phyloP scores from a whole-genome alignment of 768 basidiomycete species.

The Mycena kentingensis region DNA sequence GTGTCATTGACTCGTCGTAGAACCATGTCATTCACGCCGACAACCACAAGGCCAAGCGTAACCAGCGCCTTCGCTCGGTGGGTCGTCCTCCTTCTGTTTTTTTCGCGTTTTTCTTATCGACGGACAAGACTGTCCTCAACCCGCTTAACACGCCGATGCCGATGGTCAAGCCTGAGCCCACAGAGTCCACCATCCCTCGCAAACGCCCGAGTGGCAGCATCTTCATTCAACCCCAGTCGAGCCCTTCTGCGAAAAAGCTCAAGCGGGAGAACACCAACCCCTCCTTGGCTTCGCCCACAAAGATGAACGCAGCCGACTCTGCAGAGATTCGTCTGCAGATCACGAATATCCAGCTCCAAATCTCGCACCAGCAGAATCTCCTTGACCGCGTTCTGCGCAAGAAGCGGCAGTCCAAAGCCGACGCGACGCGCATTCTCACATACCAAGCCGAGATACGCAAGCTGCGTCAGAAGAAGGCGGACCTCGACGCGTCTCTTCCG shows the following conservation, averaged over 20 bases:
- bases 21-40: constrained; percentile 32
- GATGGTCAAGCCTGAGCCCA: constrained; percentile 33
- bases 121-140: constrained; percentile 5
- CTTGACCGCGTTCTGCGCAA: constrained; percentile 18
- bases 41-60: constrained; percentile 21
- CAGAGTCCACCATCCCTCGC: constrained; percentile 33
- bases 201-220: constrained; percentile 40
- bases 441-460: constrained; percentile 15
- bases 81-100: not conserved
- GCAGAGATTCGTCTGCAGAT: constrained; percentile 13
- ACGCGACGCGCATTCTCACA: constrained; percentile 19
- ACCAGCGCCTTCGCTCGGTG: not conserved
- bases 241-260: constrained; percentile 27
- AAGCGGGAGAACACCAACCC: constrained; percentile 29
- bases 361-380: constrained; percentile 6
- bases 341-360: constrained; percentile 4
- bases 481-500: constrained; percentile 24
- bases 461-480: constrained; percentile 18
- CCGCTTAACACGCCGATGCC: constrained; percentile 1
- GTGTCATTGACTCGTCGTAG: constrained; percentile 23
- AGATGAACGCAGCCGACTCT: constrained; percentile 5
- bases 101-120: not conserved
- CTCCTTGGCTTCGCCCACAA: not conserved
- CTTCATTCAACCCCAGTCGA: constrained; percentile 17
- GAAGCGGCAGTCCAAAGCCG: constrained; percentile 24